Evolutionary conservation across 331 rosid species (phyloP), one percentile per base, ranked within the genome.

Genomic region (Quercus tomentella): DNA sequence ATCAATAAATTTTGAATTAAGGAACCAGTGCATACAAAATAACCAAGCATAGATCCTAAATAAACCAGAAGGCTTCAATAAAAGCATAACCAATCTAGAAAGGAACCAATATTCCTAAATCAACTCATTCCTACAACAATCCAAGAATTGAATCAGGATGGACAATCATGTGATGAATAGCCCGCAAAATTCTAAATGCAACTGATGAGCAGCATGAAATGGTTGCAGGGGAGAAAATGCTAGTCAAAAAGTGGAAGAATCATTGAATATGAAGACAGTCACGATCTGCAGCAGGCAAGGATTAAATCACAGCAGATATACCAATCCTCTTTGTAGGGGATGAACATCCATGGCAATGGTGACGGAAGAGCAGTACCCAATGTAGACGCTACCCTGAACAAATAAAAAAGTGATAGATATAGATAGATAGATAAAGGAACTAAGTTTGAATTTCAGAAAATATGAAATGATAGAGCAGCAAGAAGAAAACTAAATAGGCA

Each of bases 311-410:
- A 85, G 76, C 98, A 91, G 70, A 90, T 88, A 79, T 72, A 43
- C 94, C 97, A 93, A 86, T 87, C 87, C 81, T 90, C 89, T 88
- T 75, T 93, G 89, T 77, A 89, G 43, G 96, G 92, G 74, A 95
- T 83, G 78, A 84, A 82, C 90, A 86, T 89, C 99, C 97, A 95
- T 74, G 97, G 94, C 91, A 88, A 71, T n/a, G 83, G 90, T 70
- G 99, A 81, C 75, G 93, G 93, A 79, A 87, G 87, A 74, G 86
- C 83, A 61, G 91, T 79, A 67, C 92, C 89, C 17, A 87, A 77
- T 51, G 82, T 76, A 70, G 79, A 83, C 35, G 90, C 77, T 70
- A 89, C 77, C 85, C 97, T 95, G 90, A 20, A 61, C 22, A 23
- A 70, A 66, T 67, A 2, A 61, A 71, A 23, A 22, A 67, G 28